phyloP scores from a whole-genome alignment of 805 yeast species.

The Helenozyma baotianmanensis region DNA sequence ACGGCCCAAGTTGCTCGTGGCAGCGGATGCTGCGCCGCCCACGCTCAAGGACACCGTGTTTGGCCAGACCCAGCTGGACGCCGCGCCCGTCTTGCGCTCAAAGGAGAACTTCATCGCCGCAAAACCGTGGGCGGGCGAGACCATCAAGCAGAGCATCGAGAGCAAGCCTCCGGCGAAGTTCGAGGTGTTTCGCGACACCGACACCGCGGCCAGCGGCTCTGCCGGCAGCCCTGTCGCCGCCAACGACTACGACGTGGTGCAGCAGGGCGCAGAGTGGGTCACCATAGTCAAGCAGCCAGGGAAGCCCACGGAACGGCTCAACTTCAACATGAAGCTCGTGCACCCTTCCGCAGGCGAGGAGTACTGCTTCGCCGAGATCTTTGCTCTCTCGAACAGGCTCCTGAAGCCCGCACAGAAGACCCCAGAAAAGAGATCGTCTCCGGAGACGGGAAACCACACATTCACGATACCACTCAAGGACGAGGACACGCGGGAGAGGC shows the following conservation, averaged over 20 bases:
- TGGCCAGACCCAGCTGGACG: slow-evolving; percentile 34
- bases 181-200: slow-evolving; percentile 14
- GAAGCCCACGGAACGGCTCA: slow-evolving; percentile 55
- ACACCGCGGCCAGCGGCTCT: slow-evolving; percentile 1
- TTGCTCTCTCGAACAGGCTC: slow-evolving; percentile 24
- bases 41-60: slow-evolving; percentile 17
- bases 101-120: slow-evolving; percentile 63
- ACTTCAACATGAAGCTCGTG: slow-evolving; percentile 55
- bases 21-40: slow-evolving; percentile 11
- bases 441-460: slow-evolving; percentile 18
- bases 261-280: slow-evolving; percentile 31
- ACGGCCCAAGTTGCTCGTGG: slow-evolving; percentile 36
- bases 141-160: slow-evolving; percentile 38
- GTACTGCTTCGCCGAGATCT: slow-evolving; percentile 58
- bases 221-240: slow-evolving; percentile 3
- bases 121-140: slow-evolving; percentile 62
- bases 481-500: slow-evolving; percentile 21
- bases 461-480: slow-evolving; percentile 45
- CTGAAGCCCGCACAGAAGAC: background rate
- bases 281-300: slow-evolving; percentile 53
- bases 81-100: slow-evolving; percentile 43
- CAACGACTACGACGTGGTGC: slow-evolving; percentile 8
- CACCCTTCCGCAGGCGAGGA: slow-evolving; percentile 47
- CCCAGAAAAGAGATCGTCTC: background rate
- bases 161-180: slow-evolving; percentile 24